These are phyloP conservation scores for Blastobotrys peoriensis DNA, from an alignment of 805 yeast species.

Conservation along the genomic window DNA sequence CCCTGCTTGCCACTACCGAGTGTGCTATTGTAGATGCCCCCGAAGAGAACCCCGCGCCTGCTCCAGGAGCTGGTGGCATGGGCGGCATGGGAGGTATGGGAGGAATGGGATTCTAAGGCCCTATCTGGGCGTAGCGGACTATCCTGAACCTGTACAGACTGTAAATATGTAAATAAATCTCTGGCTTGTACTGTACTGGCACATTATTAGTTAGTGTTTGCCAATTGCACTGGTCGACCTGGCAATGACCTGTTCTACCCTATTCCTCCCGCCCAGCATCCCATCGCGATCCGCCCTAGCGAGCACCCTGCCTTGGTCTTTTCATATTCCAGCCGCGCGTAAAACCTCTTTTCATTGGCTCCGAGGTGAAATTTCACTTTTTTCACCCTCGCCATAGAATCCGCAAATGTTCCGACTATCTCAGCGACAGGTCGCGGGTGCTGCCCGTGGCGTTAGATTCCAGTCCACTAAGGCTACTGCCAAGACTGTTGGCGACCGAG, in stretches of 20 bases:
- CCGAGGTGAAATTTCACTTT: neutral
- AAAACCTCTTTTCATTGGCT: neutral
- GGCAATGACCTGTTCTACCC: too few species aligned
- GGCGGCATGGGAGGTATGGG: slow-evolving; percentile 34
- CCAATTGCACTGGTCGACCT: too few species aligned
- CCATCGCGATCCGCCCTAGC: too few species aligned
- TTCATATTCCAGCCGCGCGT: too few species aligned
- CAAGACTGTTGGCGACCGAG: slow-evolving; percentile 25
- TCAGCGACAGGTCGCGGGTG: neutral
- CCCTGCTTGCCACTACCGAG: slow-evolving; percentile 94
- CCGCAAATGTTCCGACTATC: neutral
- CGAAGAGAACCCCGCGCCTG: slow-evolving; percentile 56
- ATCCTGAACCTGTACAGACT: neutral
- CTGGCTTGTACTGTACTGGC: too few species aligned
- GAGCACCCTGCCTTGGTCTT: too few species aligned
- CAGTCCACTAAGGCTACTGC: slow-evolving; percentile 35
- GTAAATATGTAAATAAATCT: neutral
- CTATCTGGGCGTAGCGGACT: too few species aligned
- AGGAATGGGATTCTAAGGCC: slow-evolving; percentile 28
- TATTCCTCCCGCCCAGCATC: too few species aligned
- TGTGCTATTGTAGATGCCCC: slow-evolving; percentile 97
- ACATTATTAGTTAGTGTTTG: too few species aligned
- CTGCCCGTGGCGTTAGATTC: slow-evolving; percentile 30
- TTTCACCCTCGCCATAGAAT: neutral
- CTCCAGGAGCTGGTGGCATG: slow-evolving; percentile 48